Base-by-base conservation (phyloP, 352 stramenopile genomes). In the Aphanomyces euteiches region DNA sequence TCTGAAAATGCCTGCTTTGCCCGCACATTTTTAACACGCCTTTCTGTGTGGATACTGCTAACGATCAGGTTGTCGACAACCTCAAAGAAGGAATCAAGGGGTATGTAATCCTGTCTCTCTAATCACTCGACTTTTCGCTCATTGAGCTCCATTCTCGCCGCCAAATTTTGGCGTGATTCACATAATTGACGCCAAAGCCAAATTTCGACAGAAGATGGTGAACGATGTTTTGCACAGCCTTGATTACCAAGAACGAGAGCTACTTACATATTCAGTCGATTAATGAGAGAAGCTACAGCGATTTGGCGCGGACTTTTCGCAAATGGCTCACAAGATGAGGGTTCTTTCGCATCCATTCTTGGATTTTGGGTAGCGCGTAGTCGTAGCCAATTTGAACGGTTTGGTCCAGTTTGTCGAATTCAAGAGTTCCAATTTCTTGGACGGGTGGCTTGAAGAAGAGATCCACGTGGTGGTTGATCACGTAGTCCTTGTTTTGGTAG, bases 371-470 rank as follows among this genome's bases (percentile, higher is more conserved):
- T 56, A 94, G 64, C 3, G 88, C 88, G 59, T 92, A 94, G 5
- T 88, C 78, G 70, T 95, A 95, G 3, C 88, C 88, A 40, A 93
- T 83, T 53, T 90, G 73, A 47, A 95, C 92, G 63, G 97, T 96
- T 71, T 96, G 88, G 37, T 96, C 85, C 73, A 93, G 93, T 78
- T 96, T 97, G 73, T 96, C 90, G 67, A 95, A 98, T 73, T 98
- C 86, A 17, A 98, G 78, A n/a, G 85, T 96, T 19, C 83, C 90
- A 72, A 95, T 95, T 59, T 96, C 81, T 19, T 92, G 81, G 34
- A 98, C 87, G 1, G 92, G 92, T 39, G 92, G 92, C 6, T 83
- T 88, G 19, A 98, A 72, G 73, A 96, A 96, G 45, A 98, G 63
- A 65, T 98, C 89, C 54, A 93, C 88, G 56, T 81, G 89, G 56